Evolutionary conservation across 2,329 filamentous ascomycete genomes (phyloP).

Genomic region (Mollisiaceae sp.): DNA sequence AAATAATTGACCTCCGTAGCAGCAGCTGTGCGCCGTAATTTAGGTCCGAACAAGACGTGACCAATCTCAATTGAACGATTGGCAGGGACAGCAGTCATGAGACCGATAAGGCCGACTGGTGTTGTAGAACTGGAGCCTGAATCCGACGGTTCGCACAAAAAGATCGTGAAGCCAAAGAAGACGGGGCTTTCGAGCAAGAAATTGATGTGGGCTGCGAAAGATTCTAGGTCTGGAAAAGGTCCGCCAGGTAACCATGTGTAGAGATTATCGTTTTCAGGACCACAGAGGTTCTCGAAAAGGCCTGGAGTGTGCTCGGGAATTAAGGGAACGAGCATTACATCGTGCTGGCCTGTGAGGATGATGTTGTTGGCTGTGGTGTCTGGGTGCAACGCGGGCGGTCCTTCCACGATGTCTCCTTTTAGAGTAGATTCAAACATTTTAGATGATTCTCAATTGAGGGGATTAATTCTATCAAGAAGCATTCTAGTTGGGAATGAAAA

Average conservation of each 20-base stretch:
- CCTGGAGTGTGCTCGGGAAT: constrained; percentile 23
- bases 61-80: constrained; percentile 64
- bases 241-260: constrained; percentile 50
- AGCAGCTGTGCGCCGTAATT: constrained; percentile 57
- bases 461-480: background rate
- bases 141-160: constrained; percentile 28
- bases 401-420: constrained; percentile 19
- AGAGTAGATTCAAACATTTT: constrained; percentile 15
- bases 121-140: constrained; percentile 35
- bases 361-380: constrained; percentile 7
- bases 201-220: constrained; percentile 41
- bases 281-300: constrained; percentile 34
- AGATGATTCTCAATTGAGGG: background rate
- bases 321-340: constrained; percentile 32
- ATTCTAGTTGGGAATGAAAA: background rate
- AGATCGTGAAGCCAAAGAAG: constrained; percentile 51
- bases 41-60: constrained; percentile 55
- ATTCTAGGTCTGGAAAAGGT: constrained; percentile 42
- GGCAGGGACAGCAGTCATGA: constrained; percentile 53
- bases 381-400: constrained; percentile 22
- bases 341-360: constrained; percentile 23
- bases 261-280: constrained; percentile 36
- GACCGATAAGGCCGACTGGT: constrained; percentile 48
- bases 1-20: constrained; percentile 65
- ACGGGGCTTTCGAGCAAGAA: constrained; percentile 40